Conservation (phyloP, 176 grass and related monocot species). For the Oryza longistaminata region DNA sequence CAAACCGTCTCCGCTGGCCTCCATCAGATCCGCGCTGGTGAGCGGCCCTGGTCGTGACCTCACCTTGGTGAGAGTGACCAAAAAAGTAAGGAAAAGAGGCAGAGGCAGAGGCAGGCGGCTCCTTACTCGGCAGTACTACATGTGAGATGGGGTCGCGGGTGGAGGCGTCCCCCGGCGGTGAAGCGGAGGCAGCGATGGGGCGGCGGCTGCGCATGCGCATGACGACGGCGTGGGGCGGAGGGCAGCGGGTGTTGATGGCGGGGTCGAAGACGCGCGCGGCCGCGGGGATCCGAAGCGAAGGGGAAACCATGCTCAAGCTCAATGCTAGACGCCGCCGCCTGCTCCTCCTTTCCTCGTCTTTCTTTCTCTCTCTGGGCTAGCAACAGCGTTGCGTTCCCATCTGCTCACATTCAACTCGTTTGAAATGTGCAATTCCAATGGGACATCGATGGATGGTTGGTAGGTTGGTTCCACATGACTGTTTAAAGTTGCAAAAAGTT, state of each 20-base stretch:
- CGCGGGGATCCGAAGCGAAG: constrained; percentile 20
- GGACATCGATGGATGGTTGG: no score
- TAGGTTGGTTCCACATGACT: no score
- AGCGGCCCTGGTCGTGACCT: constrained; percentile 41
- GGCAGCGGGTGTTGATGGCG: background rate
- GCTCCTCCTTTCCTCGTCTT: no score
- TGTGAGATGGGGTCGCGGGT: constrained; percentile 12
- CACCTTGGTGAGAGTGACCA: no score
- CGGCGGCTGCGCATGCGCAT: background rate
- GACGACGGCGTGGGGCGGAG: background rate
- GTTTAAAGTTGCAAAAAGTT: no score
- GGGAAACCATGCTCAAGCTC: background rate
- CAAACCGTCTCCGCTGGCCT: constrained; percentile 39
- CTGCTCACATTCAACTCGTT: no score
- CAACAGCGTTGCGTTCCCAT: no score
- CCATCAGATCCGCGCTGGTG: constrained; percentile 50
- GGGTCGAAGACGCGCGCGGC: background rate
- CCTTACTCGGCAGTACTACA: constrained; percentile 34
- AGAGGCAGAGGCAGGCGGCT: no score
- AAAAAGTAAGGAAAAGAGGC: no score
- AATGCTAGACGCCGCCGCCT: no score
- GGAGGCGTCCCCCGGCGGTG: background rate
- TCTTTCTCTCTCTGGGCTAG: no score
- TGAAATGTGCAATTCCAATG: no score
- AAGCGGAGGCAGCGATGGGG: background rate